Evolutionary conservation across 2,329 filamentous ascomycete species (phyloP), one percentile per base, ranked within the genome.

Genomic region (Claviceps fusiformis): DNA sequence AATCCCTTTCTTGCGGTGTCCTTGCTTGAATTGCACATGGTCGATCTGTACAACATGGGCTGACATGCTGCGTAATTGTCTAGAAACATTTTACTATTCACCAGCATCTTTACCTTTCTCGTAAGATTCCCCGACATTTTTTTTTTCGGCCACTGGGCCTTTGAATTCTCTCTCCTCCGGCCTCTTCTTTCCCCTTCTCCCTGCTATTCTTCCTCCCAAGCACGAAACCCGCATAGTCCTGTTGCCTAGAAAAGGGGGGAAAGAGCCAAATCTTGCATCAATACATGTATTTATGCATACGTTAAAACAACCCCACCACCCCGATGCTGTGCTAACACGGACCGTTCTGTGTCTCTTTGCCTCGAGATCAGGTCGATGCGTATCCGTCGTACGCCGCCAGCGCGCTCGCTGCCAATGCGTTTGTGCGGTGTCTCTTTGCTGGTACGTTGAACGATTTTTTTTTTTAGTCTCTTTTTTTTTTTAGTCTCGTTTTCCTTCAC

Each of bases 51-150:
- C 41, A 10, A 59, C 55, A 45, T 59, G 57, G 61, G 60, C 66
- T 68, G 63, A 67, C 64, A 64, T 53, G 13, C 45, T 37, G 50
- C 33, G 53, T 48, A 17, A 46, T 53, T 64, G 53, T 55, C 56
- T 63, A 89, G 87, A 53, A 85, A 81, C 54, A 79, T 95, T 57
- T 79, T 95, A 56, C 82, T 86, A 35, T 96, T 89, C 70, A 85
- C 82, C 55, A 89, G 89, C 53, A 82, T 95, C 60, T 95, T 95
- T 69, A 95, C 89, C 13, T 95, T 95, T 71, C 73, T 95, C 59
- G 89, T 92, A 68, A 71, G 75, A 74, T 48, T 17, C 43, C 24
- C 24, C 24, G 24, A 24, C 24, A 24, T 24, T 24, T 24, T 24
- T 24, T 24, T 24, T 24, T 24, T 24, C 3, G 24, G 19, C 9